A percentile compares a stretch with the other conserved stretches of the same genome.
Evolutionary conservation across 352 stramenopile species (phyloP).

Genomic region (Globisporangium cylindrosporum): DNA sequence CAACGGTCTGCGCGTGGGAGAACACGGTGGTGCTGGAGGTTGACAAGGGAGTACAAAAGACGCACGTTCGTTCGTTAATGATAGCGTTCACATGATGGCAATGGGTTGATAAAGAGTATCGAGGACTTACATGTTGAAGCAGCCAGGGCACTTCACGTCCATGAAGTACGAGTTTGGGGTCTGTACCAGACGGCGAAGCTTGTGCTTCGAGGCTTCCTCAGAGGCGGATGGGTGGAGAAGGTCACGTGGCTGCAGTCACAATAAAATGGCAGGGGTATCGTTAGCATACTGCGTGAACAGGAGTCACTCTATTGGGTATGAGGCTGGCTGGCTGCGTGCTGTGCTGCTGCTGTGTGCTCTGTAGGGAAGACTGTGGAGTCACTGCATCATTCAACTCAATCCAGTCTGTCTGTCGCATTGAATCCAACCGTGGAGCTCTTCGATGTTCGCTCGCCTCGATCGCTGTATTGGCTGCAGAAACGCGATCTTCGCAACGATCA

Average conservation of each 20-base stretch:
- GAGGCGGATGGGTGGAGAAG: constrained; percentile 96
- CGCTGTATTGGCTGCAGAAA: not conserved
- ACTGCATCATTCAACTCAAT: not conserved
- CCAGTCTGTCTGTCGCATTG: not conserved
- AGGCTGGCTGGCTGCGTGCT: not conserved
- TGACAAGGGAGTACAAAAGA: not conserved
- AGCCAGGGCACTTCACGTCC: constrained; percentile 99
- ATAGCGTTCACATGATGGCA: not conserved
- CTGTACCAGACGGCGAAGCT: constrained; percentile 99
- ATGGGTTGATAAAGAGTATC: not conserved
- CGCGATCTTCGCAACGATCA: not conserved
- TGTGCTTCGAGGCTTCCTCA: constrained; percentile 97
- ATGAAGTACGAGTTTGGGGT: constrained; percentile 99
- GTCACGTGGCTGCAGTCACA: constrained; percentile 79
- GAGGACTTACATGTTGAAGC: constrained; percentile 96
- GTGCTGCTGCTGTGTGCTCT: not conserved
- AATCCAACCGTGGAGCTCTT: not conserved
- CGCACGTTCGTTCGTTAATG: not conserved
- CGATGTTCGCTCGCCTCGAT: not conserved
- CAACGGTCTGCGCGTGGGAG: constrained; percentile 98
- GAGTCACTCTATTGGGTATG: not conserved
- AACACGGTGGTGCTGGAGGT: constrained; percentile 95
- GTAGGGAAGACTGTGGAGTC: not conserved
- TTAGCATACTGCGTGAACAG: constrained; percentile 11
- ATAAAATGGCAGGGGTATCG: constrained; percentile 1